Conservation (phyloP, 1,284 basidiomycete genomes). For the Ganoderma lingzhi region DNA sequence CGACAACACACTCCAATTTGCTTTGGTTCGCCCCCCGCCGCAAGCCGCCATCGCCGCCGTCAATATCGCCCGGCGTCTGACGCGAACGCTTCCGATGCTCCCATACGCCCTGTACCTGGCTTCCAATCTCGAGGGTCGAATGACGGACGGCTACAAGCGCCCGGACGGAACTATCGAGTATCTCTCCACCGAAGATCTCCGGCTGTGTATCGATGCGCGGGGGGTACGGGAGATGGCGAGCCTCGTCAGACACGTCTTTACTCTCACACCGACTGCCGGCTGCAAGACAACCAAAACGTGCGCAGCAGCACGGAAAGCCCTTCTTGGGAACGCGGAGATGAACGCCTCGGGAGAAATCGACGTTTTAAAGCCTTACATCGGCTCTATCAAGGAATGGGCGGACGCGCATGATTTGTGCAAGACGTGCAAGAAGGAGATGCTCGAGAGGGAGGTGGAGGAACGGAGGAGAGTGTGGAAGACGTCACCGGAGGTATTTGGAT, state of each 20-base stretch:
- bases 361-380: not conserved
- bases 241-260: not conserved
- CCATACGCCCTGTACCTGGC: slow-evolving; percentile 5
- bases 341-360: not conserved
- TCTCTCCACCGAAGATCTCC: slow-evolving; percentile 2
- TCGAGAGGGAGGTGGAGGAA: not conserved
- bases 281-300: not conserved
- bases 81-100: slow-evolving; percentile 3
- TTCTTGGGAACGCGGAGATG: not conserved
- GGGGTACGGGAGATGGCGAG: not conserved
- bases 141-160: not conserved
- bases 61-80: slow-evolving; percentile 10
- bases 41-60: slow-evolving; percentile 4
- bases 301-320: not conserved
- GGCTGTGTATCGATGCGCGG: not conserved
- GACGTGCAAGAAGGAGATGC: not conserved
- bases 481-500: not conserved
- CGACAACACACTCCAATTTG: not conserved
- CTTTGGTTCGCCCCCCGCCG: not conserved
- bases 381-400: not conserved
- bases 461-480: not conserved
- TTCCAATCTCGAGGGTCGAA: not conserved
- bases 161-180: not conserved
- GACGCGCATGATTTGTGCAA: not conserved
- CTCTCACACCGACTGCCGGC: not conserved